Evolutionary conservation across 2,329 filamentous ascomycete species (phyloP), one percentile per base, ranked within the genome.

Genomic region (Verticillium dahliae): DNA sequence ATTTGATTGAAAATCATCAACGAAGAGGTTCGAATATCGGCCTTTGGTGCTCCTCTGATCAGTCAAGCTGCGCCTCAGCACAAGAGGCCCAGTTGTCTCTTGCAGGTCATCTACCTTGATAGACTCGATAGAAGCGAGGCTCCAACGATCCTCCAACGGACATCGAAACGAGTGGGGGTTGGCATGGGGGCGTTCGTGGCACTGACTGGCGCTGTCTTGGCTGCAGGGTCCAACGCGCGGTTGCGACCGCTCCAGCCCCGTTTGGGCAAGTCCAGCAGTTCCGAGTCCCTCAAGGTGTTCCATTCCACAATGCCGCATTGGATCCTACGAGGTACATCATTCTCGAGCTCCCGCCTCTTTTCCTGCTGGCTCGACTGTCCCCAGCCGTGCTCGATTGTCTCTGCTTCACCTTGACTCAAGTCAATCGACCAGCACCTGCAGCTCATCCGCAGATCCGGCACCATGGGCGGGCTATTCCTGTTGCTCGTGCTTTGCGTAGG

Each of bases 401-500:
- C 18, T 18, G 18, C 18, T 27, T 22, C 11, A 52, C 45, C 22
- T 27, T 22, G n/a, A 52, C 45, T 52, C 45, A 22, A 22, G 10
- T 27, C 45, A 52, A 52, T 52, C 22, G 5, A 31, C 27, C 27
- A 31, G 45, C 45, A 52, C n/a, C n/a, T 22, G 45, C 45, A 52
- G 45, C 9, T 22, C 45, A 18, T 22, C 45, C 45, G 45, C n/a
- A 22, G 45, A 52, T 27, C 45, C 45, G 45, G 18, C 65, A 71
- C 58, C 66, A 78, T 78, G 76, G 74, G 73, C 60, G 74, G 75
- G 45, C 69, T 78, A 62, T 67, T 77, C 56, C 66, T 78, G 63
- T 70, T 78, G 60, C 70, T 78, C 45, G 73, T 70, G 65, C 70
- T 78, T 66, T 75, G 76, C 69, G 76, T 78, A 70, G 67, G 76